Percentiles rank a stretch among this genome's conserved stretches.
Evolutionary conservation across 202 grass and related monocot genomes (phyloP).

Genomic region (Panicum virgatum): DNA sequence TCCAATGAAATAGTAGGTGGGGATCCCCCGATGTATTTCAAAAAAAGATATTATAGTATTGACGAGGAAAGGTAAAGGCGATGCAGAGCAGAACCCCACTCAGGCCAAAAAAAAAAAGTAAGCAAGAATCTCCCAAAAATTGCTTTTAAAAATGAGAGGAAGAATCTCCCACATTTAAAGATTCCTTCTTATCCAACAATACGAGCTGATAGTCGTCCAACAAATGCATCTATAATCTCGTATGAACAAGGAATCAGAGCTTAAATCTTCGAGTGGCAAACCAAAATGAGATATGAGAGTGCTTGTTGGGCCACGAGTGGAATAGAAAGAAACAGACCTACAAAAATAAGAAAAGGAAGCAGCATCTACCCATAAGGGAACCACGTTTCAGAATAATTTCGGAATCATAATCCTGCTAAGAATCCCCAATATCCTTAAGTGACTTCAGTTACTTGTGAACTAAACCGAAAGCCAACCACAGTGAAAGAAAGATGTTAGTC

Average conservation of each 20-base stretch:
- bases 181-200: conserved; percentile 7
- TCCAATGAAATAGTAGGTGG: no score
- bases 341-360: neutral
- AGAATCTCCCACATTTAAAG: conserved; percentile 17
- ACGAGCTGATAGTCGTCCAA: neutral
- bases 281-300: neutral
- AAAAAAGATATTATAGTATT: neutral
- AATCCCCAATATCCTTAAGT: neutral
- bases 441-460: neutral
- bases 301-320: neutral
- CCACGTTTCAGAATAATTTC: conserved; percentile 19
- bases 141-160: neutral
- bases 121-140: conserved; percentile 28
- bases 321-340: neutral
- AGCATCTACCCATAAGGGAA: neutral
- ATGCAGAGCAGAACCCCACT: neutral
- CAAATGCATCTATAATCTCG: neutral
- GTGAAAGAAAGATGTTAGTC: neutral
- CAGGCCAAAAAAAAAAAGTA: neutral
- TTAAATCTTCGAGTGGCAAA: neutral
- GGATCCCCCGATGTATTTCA: no score
- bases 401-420: conserved; percentile 1
- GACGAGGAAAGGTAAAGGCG: conserved; percentile 4
- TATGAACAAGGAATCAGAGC: neutral
- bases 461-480: conserved; percentile 1